Evolutionary conservation across 2,329 filamentous ascomycete genomes (phyloP), one percentile per base, ranked within the genome.

Genomic region (Lojkania enalia): DNA sequence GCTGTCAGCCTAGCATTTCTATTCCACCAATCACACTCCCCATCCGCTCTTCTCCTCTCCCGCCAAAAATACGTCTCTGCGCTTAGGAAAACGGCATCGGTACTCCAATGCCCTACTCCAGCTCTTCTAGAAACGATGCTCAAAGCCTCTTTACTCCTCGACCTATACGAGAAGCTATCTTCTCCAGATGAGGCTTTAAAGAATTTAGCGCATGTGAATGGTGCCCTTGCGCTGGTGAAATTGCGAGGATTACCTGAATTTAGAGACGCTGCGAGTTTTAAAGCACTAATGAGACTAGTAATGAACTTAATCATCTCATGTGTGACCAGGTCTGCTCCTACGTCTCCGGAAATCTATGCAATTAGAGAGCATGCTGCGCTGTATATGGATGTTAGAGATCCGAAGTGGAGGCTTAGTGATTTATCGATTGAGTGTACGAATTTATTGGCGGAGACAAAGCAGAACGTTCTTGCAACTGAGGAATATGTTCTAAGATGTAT

Each of bases 251-350:
- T 66, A 7, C 38, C 54, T 4, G 20, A 39, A 0, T 60, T 63
- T 38, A 48, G 41, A 2, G 44, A 54, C n/a, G 39, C 39, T 14
- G 16, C 47, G 11, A 49, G 52, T 19, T 9, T 62, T 15, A 51
- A 40, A 33, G 48, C 46, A 3, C 46, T 66, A 11, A 40, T 51
- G 23, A 51, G 58, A 1, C 40, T 66, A 4, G 43, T 43, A 13
- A 52, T 61, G 7, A 69, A 67, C 33, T 49, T 58, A 13, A 57
- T 64, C 4, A 60, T 70, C 2, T 62, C 52, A 43, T 62, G 58
- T 35, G 41, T 70, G 3, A 58, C 53, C 4, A 57, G 51, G 2
- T 45, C 55, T 15, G 32, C 39, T 13, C 46, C 49, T 13, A 42
- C 63, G n/a, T 57, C 64, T 1, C 15, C 44, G 5, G 52, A 44